phyloP scores from a whole-genome alignment of 768 basidiomycete species.

The Russula emetica region DNA sequence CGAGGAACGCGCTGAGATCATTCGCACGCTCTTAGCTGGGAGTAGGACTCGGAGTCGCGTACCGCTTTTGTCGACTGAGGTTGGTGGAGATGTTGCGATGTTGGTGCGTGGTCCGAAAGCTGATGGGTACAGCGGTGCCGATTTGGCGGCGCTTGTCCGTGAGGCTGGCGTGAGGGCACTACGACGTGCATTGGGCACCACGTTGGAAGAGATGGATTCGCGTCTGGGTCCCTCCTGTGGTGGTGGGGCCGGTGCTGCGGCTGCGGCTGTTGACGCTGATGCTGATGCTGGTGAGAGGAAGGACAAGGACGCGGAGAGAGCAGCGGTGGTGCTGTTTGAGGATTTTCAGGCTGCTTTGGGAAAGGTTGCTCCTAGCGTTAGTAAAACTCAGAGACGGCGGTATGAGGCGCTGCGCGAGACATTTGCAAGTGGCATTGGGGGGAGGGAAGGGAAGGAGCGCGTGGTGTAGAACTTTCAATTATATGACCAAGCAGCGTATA shows the following conservation, averaged over 20 bases:
- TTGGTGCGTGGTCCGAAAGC: constrained; percentile 56
- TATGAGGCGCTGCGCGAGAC: constrained; percentile 79
- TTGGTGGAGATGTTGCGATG: constrained; percentile 36
- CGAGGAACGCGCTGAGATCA: constrained; percentile 76
- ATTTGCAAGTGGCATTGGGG: constrained; percentile 74
- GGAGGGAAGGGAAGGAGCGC: constrained; percentile 30
- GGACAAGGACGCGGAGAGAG: constrained; percentile 30
- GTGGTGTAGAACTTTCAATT: not conserved
- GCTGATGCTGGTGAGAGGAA: constrained; percentile 22
- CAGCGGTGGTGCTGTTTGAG: constrained; percentile 51
- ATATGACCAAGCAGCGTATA: no score
- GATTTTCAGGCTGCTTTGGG: constrained; percentile 75
- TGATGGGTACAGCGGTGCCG: constrained; percentile 90
- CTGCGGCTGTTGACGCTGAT: no score
- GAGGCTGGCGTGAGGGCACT: constrained; percentile 89
- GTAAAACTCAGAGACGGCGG: constrained; percentile 67
- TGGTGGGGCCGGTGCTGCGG: not conserved
- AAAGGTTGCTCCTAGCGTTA: constrained; percentile 87
- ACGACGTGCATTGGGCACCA: constrained; percentile 58
- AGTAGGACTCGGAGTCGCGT: constrained; percentile 53
- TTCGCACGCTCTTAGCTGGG: constrained; percentile 56
- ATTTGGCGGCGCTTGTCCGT: constrained; percentile 80
- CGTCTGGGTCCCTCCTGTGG: not conserved
- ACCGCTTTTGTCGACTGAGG: constrained; percentile 43
- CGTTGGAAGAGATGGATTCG: constrained; percentile 56